Percentiles rank a stretch among this genome's conserved stretches.
Conservation (phyloP, 345 rosid species). For the Bruguiera gymnorhiza region DNA sequence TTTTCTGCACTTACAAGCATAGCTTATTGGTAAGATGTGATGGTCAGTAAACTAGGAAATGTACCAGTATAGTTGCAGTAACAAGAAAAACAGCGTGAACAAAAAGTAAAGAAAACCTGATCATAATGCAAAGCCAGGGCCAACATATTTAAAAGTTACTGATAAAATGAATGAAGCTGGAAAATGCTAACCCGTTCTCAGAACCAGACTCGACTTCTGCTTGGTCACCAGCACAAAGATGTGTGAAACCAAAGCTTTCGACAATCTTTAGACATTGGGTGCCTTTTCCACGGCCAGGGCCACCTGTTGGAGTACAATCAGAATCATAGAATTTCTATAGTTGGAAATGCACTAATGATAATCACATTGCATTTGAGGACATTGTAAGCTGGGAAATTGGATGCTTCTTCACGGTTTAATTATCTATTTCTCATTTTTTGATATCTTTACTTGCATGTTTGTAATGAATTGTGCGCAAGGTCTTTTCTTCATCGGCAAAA, state of each 20-base stretch:
- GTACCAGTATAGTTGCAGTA: not conserved
- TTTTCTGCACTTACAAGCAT: slow-evolving; percentile 33
- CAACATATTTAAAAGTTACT: not conserved
- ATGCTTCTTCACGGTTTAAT: not conserved
- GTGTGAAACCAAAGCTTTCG: slow-evolving; percentile 52
- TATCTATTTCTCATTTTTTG: too few relatives aligned
- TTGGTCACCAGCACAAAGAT: slow-evolving; percentile 81
- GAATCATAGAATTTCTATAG: not conserved
- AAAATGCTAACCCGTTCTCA: slow-evolving; percentile 55
- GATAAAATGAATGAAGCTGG: not conserved
- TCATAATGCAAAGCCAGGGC: too few relatives aligned
- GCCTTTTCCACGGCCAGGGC: slow-evolving; percentile 69
- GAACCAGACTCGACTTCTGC: slow-evolving; percentile 71
- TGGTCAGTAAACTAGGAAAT: not conserved
- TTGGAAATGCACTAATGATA: slow-evolving; percentile 27
- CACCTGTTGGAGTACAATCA: slow-evolving; percentile 8
- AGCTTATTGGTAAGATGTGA: not conserved
- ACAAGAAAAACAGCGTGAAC: not conserved
- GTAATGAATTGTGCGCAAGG: too few relatives aligned
- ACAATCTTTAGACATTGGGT: slow-evolving; percentile 74
- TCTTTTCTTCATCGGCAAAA: too few relatives aligned
- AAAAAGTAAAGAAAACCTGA: not conserved
- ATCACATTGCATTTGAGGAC: slow-evolving; percentile 60
- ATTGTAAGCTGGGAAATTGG: slow-evolving; percentile 39
- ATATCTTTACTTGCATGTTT: too few relatives aligned